Evolutionary conservation across 768 basidiomycete genomes (phyloP), one percentile per base, ranked within the genome.

Genomic region (Termitomyces titanicus): DNA sequence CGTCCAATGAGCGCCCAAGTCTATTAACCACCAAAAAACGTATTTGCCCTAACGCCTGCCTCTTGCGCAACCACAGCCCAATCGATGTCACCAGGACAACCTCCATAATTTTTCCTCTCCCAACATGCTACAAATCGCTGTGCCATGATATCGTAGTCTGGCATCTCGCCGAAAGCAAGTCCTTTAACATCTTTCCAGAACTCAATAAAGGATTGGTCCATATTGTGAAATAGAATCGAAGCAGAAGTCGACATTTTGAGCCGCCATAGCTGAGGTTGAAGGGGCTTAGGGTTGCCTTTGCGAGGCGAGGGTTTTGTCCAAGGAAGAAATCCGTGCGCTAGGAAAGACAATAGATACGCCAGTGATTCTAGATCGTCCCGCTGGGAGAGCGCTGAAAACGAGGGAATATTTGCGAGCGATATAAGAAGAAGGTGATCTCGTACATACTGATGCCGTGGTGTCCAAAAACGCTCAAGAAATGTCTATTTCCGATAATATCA

Each of bases 301-400:
- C 42, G 47, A 20, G n/a, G 12, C 20, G 57, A 34, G 38, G 37
- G 25, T 10, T 13, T 7, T 1, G 44, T 15, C 74, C 74, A 74
- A 15, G 74, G 72, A 8, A 73, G 61, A 10, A 50, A 45, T 3
- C 64, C 69, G 40, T 70, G 68, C 33, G 59, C 58, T 38, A 74
- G 61, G 52, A 64, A 72, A 5, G 72, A 68, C 8, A 73, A 63
- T 13, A 73, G 63, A 53, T 70, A 73, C 3, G 67, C 72, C 18
- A 74, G 60, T 8, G 70, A 69, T 51, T 75, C 72, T 17, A 75
- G 60, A 48, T 74, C 70, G 57, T 74, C 72, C 31, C 70, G 61
- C 39, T 68, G 69, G n/a, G 69, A 70, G 49, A 69, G 70, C 22
- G 63, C 71, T 71, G 18, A 18, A 43, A 20, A 34, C 29, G n/a